Base-by-base conservation (phyloP, 768 basidiomycete species). In the Sutorius australiensis region DNA sequence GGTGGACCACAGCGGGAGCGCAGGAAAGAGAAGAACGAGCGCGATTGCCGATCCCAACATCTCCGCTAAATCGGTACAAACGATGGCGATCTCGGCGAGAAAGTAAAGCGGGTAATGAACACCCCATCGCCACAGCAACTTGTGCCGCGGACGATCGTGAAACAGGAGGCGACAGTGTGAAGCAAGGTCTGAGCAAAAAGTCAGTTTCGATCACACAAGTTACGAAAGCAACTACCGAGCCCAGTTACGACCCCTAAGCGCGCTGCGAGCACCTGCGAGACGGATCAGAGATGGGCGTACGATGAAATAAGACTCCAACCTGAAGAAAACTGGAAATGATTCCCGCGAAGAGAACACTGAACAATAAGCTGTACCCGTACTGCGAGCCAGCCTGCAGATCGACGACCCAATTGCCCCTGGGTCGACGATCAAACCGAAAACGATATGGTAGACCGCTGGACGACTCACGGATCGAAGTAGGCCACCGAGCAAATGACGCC, bases 401-500 rank as follows among this genome's bases (percentile, higher is more conserved):
- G 14, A 93, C 92, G 16, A 87, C 83, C 92, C 92, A 93, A 63
- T 94, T 95, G 28, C 92, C 89, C 17, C 86, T 87, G 49, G 14
- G 33, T 31, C 42, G 27, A 39, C 38, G 34, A 42, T 53, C 36
- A 57, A 40, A 11, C 11, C 14, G 46, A 14, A 17, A 41, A 33
- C 49, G 34, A 17, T 5, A 42, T 30, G 41, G 16, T 48, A n/a
- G 48, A 32, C n/a, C 31, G 27, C 14, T 24, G 14, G 12, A 51
- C 8, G 16, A 75, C 86, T 65, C 60, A 90, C 84, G 89, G 90
- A 63, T 92, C 89, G 63, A 91, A 89, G 69, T 94, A 95, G 0
- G 92, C 92, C 9, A 94, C 90, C 9, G 88, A 80, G 57, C 90
- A 92, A 24, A 95, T 82, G 43, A 92, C 74, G n/a, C 92, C 92